Conservation (phyloP, 2,329 filamentous ascomycete genomes). For the Paramyrothecium sp. region DNA sequence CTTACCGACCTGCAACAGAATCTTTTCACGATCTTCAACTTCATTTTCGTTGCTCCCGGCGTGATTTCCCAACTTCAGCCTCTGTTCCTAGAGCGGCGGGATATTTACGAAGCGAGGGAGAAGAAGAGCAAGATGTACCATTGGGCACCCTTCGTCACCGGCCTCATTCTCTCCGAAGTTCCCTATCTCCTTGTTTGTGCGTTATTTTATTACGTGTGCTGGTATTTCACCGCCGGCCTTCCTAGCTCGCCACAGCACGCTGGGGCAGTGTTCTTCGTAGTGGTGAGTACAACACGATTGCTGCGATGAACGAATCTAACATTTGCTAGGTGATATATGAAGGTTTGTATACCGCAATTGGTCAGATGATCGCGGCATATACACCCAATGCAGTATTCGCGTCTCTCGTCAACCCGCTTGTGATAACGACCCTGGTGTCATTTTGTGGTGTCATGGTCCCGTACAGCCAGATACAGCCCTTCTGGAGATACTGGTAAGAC, state of each 20-base stretch:
- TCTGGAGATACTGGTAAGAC: slow-evolving; percentile 63
- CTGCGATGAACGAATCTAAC: not conserved
- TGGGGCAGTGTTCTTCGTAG: slow-evolving; percentile 44
- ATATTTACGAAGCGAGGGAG: slow-evolving; percentile 48
- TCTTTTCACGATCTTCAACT: slow-evolving; percentile 47
- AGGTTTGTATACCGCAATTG: slow-evolving; percentile 51
- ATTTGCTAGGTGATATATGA: slow-evolving; percentile 36
- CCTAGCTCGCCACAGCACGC: slow-evolving; percentile 35
- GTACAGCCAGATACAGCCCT: slow-evolving; percentile 53
- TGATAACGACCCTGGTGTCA: slow-evolving; percentile 55
- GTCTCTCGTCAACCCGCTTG: slow-evolving; percentile 47
- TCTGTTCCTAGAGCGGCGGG: slow-evolving; percentile 44
- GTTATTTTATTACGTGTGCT: slow-evolving; percentile 43
- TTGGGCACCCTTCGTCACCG: slow-evolving; percentile 50
- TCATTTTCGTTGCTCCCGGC: slow-evolving; percentile 47
- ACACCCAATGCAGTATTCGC: slow-evolving; percentile 55
- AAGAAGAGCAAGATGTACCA: slow-evolving; percentile 49
- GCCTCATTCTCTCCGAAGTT: slow-evolving; percentile 36
- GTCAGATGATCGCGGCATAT: slow-evolving; percentile 56
- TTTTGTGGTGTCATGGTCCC: slow-evolving; percentile 72
- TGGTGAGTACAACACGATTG: slow-evolving; percentile 28
- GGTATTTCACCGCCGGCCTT: slow-evolving; percentile 52
- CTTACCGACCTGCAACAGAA: slow-evolving; percentile 34
- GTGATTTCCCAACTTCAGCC: slow-evolving; percentile 37
- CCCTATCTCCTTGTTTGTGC: slow-evolving; percentile 33